Percentiles rank a stretch among this genome's conserved stretches.
Evolutionary conservation across 2,329 filamentous ascomycete species (phyloP).

Genomic region (Fusarium musae): DNA sequence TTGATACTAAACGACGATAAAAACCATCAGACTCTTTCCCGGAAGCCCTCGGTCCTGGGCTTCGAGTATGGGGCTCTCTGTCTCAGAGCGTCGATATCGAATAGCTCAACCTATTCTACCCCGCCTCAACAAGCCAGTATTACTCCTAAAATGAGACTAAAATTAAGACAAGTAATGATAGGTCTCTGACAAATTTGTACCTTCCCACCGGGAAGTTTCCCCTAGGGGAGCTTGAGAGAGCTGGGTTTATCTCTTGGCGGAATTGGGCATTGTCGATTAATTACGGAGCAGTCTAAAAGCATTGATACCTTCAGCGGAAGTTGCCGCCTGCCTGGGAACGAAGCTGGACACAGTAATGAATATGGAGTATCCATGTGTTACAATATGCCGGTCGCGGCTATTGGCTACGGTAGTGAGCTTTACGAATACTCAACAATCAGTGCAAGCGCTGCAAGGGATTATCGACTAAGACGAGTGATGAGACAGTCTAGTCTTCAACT

Average conservation of each 20-base stretch:
- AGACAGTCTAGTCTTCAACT: constrained; percentile 6
- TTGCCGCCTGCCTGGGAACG: background rate
- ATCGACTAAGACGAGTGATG: background rate
- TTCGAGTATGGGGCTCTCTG: background rate
- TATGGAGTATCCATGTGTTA: background rate
- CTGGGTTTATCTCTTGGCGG: constrained; percentile 12
- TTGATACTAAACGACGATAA: background rate
- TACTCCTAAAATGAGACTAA: constrained; percentile 2
- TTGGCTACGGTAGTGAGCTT: background rate
- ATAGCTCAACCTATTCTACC: constrained; percentile 3
- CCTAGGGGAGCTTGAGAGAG: background rate
- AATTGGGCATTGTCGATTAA: background rate
- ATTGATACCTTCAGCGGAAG: constrained; percentile 2
- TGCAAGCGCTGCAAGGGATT: constrained; percentile 1
- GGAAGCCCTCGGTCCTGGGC: background rate
- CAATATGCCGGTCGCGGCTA: background rate
- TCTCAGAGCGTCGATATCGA: background rate
- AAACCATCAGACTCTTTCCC: background rate
- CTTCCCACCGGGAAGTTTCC: constrained; percentile 14
- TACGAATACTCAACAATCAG: constrained; percentile 1
- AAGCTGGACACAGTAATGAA: background rate
- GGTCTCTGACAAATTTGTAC: constrained; percentile 10
- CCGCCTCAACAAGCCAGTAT: constrained; percentile 12
- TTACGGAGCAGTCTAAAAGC: background rate
- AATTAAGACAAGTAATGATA: background rate